Evolutionary conservation across 164 flowering plant species (phyloP).

Genomic region (Magnolia kwangsiensis): DNA sequence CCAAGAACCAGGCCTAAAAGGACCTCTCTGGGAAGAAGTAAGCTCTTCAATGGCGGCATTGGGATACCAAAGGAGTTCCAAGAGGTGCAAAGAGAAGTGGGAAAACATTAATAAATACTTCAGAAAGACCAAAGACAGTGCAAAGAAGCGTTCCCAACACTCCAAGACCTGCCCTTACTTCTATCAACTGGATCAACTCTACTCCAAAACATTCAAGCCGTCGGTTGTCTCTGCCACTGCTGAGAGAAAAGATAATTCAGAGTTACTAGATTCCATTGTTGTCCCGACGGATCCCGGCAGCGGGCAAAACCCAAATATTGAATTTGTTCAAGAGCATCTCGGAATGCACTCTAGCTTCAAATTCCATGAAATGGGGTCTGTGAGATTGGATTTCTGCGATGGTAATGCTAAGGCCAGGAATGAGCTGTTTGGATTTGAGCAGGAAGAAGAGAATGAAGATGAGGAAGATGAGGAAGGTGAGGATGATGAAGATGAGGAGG

Average conservation of each 20-base stretch:
- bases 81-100: conserved; percentile 27
- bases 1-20: conserved; percentile 19
- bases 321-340: background rate
- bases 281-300: background rate
- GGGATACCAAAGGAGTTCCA: conserved; percentile 19
- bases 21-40: conserved; percentile 21
- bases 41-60: conserved; percentile 16
- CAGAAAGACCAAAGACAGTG: conserved; percentile 19
- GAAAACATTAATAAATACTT: conserved; percentile 25
- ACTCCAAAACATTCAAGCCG: background rate
- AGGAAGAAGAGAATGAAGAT: background rate
- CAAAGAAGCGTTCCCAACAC: conserved; percentile 11
- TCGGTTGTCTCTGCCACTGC: background rate
- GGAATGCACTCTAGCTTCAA: background rate
- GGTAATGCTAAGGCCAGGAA: background rate
- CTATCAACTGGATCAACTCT: conserved; percentile 20
- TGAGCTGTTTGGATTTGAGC: background rate
- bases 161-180: conserved; percentile 24
- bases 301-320: conserved; percentile 2
- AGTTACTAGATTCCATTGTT: conserved; percentile 16
- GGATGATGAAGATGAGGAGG: conserved; percentile 7
- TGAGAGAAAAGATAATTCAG: conserved; percentile 7
- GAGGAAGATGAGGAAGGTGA: conserved; percentile 3
- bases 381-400: background rate
- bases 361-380: background rate